Evolutionary conservation across 2,329 filamentous ascomycete genomes (phyloP), one percentile per base, ranked within the genome.

Genomic region (Chaetomium strumarium): DNA sequence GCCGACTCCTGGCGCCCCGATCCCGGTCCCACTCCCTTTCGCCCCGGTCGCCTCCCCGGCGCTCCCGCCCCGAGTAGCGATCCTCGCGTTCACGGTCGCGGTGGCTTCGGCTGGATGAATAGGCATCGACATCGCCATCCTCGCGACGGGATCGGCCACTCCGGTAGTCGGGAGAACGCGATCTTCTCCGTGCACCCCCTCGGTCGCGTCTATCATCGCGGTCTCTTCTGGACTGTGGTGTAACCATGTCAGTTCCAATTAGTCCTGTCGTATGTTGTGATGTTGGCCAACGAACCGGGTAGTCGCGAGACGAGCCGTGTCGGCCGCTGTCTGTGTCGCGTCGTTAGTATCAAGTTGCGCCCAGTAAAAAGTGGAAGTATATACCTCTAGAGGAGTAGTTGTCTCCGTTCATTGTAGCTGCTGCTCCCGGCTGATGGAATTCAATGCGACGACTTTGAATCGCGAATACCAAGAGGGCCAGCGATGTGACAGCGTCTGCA

Each of bases 1-100:
- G 77, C 63, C 83, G 71, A 37, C 67, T 60, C 46, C 67, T 70
- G 31, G 71, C 80, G 58, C 68, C 79, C 57, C 86, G 76, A 56
- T 91, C 88, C 66, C 85, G 79, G 66, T 86, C 85, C 84, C 86
- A 89, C 59, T 87, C 86, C 58, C 86, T 79, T n/a, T 90, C 86
- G 49, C 84, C 53, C 19, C 61, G 47, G 12, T 60, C 63, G 36
- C 81, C 76, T 44, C 69, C 70, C 48, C 79, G 70, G 55, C 82
- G 74, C 53, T 83, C 80, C 58, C 86, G 80, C 33, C 85, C 85
- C 36, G 83, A 82, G 67, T 96, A 96, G 66, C 91, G 81, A 62
- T 96, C 92, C 71, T 97, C 92, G 57, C 92, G 87, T 73, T 97
- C 92, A 57, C 92, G 80, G 68, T 95, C 92, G 67, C 92, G 83